A percentile compares a stretch with the other conserved stretches of the same genome.
Conservation (phyloP, 2,329 filamentous ascomycete genomes). For the Trichoderma aggressivum region DNA sequence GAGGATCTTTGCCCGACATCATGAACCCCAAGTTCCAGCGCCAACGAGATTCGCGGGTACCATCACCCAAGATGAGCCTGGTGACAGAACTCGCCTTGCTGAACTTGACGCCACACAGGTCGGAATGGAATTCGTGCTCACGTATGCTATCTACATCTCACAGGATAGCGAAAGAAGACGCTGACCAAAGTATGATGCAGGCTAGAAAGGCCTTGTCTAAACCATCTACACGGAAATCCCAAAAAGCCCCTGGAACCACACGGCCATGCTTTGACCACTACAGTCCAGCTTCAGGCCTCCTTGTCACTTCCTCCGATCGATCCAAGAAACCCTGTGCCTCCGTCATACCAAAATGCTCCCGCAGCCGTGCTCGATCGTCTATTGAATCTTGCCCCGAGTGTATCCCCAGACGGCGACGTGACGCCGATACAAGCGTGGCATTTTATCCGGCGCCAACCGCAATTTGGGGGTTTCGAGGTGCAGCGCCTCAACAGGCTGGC, state of each 20-base stretch:
- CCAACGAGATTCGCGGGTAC: not conserved
- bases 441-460: constrained; percentile 31
- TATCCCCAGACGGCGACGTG: constrained; percentile 34
- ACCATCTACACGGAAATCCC: constrained; percentile 28
- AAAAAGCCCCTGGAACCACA: constrained; percentile 25
- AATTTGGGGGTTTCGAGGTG: constrained; percentile 31
- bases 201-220: constrained; percentile 30
- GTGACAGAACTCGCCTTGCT: constrained; percentile 17
- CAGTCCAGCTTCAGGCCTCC: constrained; percentile 22
- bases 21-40: not conserved
- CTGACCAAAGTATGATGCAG: constrained; percentile 17
- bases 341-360: constrained; percentile 21
- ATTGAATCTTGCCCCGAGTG: constrained; percentile 23
- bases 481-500: constrained; percentile 28
- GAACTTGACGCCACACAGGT: constrained; percentile 25
- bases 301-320: not conserved
- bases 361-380: constrained; percentile 25
- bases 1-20: not conserved
- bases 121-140: constrained; percentile 36
- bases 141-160: constrained; percentile 22
- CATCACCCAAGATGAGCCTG: not conserved
- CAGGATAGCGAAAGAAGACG: not conserved
- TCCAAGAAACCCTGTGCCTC: constrained; percentile 8
- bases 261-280: constrained; percentile 29
- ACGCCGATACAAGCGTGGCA: constrained; percentile 41